phyloP scores from a whole-genome alignment of 1,284 basidiomycete genomes.

The Xerocomus amazonicus region DNA sequence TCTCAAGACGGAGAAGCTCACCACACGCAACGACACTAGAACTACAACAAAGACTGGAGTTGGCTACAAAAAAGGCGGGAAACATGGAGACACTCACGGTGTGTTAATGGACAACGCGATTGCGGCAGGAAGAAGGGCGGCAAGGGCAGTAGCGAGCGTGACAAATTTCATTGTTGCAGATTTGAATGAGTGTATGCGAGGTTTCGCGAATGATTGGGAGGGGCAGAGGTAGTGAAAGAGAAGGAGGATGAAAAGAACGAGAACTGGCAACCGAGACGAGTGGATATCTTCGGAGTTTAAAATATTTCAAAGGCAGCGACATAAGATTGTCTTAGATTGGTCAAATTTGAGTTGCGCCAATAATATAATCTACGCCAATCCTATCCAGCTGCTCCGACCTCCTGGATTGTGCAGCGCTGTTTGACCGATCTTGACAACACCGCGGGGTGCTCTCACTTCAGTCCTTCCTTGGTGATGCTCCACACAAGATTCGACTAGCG shows the following conservation, averaged over 20 bases:
- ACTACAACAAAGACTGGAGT: constrained; percentile 22
- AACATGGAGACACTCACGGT: constrained; percentile 47
- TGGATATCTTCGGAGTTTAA: constrained; percentile 30
- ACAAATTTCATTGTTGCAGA: constrained; percentile 50
- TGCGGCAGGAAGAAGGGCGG: constrained; percentile 44
- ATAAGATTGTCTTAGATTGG: not conserved
- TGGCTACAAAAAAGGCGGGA: constrained; percentile 3
- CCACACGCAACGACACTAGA: constrained; percentile 49
- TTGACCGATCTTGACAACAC: constrained; percentile 85
- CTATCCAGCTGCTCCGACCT: constrained; percentile 91
- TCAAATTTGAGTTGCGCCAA: no score
- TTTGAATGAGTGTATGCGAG: constrained; percentile 22
- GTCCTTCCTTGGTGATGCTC: constrained; percentile 16
- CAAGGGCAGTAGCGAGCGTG: constrained; percentile 41
- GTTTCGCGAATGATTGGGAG: constrained; percentile 6
- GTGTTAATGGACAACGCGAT: constrained; percentile 59
- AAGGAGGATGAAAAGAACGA: not conserved
- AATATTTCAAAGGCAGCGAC: constrained; percentile 12
- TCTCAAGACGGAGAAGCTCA: constrained; percentile 32
- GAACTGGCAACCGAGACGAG: not conserved
- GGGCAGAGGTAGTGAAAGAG: not conserved
- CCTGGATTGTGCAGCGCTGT: constrained; percentile 87
- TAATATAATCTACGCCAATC: constrained; percentile 44
- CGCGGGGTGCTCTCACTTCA: constrained; percentile 27
- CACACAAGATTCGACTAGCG: constrained; percentile 18